Evolutionary conservation across 2,329 filamentous ascomycete species (phyloP).

Genomic region (Triangularia setosa): DNA sequence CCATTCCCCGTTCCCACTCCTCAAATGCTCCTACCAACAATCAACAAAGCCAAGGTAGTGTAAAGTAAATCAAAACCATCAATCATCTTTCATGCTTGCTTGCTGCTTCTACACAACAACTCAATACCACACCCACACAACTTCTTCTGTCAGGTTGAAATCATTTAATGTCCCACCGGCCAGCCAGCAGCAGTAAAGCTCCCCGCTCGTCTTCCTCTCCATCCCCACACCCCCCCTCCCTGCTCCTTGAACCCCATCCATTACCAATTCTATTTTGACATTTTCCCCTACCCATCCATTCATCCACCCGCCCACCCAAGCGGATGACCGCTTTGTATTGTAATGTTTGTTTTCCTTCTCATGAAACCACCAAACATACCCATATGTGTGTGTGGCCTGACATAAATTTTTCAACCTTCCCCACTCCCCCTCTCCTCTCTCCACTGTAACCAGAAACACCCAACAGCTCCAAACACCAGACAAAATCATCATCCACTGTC

Average conservation of each 20-base stretch:
- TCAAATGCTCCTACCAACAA: too few relatives aligned
- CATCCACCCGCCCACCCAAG: neutral
- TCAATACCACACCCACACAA: neutral
- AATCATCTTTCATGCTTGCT: neutral
- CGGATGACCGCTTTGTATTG: too few relatives aligned
- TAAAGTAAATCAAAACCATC: neutral
- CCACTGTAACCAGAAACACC: neutral
- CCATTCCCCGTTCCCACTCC: too few relatives aligned
- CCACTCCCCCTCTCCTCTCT: neutral
- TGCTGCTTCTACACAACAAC: neutral
- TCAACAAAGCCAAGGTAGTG: neutral
- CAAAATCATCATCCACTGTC: conserved; percentile 2
- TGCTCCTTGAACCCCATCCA: neutral
- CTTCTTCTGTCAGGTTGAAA: neutral
- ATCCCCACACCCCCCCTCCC: too few relatives aligned
- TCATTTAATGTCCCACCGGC: neutral
- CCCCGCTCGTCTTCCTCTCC: too few relatives aligned
- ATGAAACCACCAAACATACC: neutral
- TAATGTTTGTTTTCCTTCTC: neutral
- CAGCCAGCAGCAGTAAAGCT: neutral
- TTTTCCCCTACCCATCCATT: neutral
- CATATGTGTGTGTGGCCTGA: neutral
- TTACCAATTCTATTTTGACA: neutral
- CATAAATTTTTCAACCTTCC: neutral
- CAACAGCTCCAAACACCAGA: neutral